A percentile compares a stretch with the other conserved stretches of the same genome.
Conservation (phyloP, 2,329 filamentous ascomycete species). For the Exophiala lecanii-corni region DNA sequence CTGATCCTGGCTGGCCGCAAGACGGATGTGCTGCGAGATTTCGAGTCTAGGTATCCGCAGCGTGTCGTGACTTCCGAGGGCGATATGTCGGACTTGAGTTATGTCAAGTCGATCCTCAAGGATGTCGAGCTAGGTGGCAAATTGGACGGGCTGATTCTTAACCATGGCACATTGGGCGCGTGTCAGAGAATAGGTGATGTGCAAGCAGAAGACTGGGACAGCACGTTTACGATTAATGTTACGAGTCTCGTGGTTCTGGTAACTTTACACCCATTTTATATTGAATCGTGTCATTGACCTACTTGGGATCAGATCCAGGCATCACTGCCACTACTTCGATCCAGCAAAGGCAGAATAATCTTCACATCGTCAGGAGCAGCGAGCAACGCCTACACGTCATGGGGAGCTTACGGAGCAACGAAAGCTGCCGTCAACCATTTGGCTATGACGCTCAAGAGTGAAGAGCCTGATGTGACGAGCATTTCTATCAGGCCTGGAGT, state of each 20-base stretch:
- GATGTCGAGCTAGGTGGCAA: constrained; percentile 64
- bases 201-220: constrained; percentile 69
- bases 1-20: constrained; percentile 57
- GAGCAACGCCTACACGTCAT: constrained; percentile 59
- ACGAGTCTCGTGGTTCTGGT: constrained; percentile 78
- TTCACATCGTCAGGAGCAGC: constrained; percentile 79
- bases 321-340: constrained; percentile 63
- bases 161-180: constrained; percentile 78
- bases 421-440: constrained; percentile 84
- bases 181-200: constrained; percentile 65
- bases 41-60: constrained; percentile 50
- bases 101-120: constrained; percentile 59
- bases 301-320: constrained; percentile 57
- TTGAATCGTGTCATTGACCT: not conserved
- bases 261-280: constrained; percentile 31
- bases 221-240: constrained; percentile 76
- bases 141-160: constrained; percentile 78
- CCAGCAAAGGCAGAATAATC: constrained; percentile 65
- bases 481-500: constrained; percentile 73
- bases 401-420: constrained; percentile 76
- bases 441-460: constrained; percentile 64
- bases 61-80: constrained; percentile 55
- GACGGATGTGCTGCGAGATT: constrained; percentile 48
- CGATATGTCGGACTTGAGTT: constrained; percentile 51
- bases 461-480: constrained; percentile 71